These are phyloP conservation scores for Candida gorgasii DNA, from an alignment of 805 yeast genomes.

Conservation along the genomic window DNA sequence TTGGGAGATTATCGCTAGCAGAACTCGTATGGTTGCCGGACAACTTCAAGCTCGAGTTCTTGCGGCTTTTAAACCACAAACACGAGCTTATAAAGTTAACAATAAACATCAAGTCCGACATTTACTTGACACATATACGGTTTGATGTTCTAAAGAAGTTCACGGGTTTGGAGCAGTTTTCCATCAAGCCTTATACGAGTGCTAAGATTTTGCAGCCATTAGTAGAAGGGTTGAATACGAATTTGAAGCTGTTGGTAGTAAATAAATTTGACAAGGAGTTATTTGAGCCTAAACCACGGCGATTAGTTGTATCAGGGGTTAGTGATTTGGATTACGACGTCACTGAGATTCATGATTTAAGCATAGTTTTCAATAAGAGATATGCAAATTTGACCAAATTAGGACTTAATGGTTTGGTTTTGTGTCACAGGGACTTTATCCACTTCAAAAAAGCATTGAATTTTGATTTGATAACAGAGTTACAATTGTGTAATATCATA, in stretches of 20 bases:
- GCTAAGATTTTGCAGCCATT: not conserved
- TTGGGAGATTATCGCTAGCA: slow-evolving; percentile 21
- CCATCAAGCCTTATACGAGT: slow-evolving; percentile 4
- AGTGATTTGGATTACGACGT: slow-evolving; percentile 11
- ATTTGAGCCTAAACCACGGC: slow-evolving; percentile 10
- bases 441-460: slow-evolving; percentile 11
- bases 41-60: slow-evolving; percentile 28
- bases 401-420: slow-evolving; percentile 1
- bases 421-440: slow-evolving; percentile 13
- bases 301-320: not conserved
- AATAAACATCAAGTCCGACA: slow-evolving; percentile 29
- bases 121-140: not conserved
- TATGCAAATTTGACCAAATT: not conserved
- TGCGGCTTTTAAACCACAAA: slow-evolving; percentile 33
- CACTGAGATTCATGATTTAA: slow-evolving; percentile 11
- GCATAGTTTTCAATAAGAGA: not conserved
- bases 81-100: slow-evolving; percentile 23
- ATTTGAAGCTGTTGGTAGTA: slow-evolving; percentile 13
- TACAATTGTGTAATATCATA: slow-evolving; percentile 35
- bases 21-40: slow-evolving; percentile 36
- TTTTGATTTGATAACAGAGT: slow-evolving; percentile 18
- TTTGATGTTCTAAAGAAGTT: slow-evolving; percentile 1
- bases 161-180: slow-evolving; percentile 3
- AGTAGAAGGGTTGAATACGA: not conserved
- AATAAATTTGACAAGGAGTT: slow-evolving; percentile 21